These are phyloP conservation scores for Arabidopsis arenosa DNA, from an alignment of 345 rosid species.

Conservation along the genomic window DNA sequence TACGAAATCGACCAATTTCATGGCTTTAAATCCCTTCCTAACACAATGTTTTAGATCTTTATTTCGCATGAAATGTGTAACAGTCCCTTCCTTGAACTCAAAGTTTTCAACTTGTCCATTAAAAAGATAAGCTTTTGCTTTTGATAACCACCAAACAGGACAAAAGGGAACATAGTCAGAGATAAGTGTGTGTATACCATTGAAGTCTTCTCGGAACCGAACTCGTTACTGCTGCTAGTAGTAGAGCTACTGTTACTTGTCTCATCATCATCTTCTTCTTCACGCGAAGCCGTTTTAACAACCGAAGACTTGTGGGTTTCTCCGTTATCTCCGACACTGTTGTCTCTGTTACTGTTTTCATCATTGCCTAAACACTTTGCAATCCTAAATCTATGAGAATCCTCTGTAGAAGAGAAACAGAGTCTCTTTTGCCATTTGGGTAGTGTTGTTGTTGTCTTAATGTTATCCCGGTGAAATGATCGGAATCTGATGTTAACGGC, in stretches of 20 bases:
- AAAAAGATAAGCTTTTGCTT: background rate
- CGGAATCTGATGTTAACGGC: conserved; percentile 49
- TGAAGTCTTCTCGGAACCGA: conserved; percentile 56
- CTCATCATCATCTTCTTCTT: conserved; percentile 55
- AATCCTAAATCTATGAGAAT: conserved; percentile 35
- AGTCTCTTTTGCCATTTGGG: conserved; percentile 32
- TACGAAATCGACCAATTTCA: background rate
- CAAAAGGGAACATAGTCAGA: background rate
- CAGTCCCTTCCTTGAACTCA: background rate
- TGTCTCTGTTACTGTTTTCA: conserved; percentile 31
- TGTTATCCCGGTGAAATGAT: conserved; percentile 42
- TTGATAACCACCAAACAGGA: background rate
- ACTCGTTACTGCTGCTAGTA: conserved; percentile 40
- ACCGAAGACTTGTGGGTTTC: conserved; percentile 32
- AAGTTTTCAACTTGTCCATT: background rate
- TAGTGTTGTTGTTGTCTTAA: conserved; percentile 24
- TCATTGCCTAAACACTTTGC: conserved; percentile 54
- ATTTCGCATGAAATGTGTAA: background rate
- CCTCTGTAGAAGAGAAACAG: conserved; percentile 43
- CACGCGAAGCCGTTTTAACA: conserved; percentile 48
- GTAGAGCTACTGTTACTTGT: conserved; percentile 20
- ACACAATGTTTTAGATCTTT: too few species aligned
- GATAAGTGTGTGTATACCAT: conserved; percentile 46
- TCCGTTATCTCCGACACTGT: conserved; percentile 33
- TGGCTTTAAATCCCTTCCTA: too few species aligned